These are phyloP conservation scores for Sugiyamaella chiloensis DNA, from an alignment of 805 yeast genomes.

Conservation along the genomic window DNA sequence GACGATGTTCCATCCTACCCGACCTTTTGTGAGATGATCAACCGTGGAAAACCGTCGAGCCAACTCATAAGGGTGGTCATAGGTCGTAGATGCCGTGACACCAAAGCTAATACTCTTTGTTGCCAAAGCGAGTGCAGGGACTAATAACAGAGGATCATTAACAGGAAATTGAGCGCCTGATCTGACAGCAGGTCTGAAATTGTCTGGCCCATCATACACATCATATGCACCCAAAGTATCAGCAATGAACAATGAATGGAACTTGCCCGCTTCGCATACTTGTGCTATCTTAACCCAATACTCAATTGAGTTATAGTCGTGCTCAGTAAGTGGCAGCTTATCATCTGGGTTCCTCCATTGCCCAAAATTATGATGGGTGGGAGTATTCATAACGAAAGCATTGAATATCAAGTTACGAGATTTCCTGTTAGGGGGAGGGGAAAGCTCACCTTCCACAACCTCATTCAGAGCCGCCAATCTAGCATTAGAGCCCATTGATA, in stretches of 20 bases:
- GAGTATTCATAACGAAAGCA: slow-evolving; percentile 38
- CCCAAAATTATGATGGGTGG: slow-evolving; percentile 30
- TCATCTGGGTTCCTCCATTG: slow-evolving; percentile 43
- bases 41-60: slow-evolving; percentile 45
- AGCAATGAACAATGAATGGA: slow-evolving; percentile 41
- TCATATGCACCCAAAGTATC: slow-evolving; percentile 43
- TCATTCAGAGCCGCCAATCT: slow-evolving; percentile 5
- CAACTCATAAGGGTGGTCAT: slow-evolving; percentile 43
- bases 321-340: slow-evolving; percentile 25
- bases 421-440: slow-evolving; percentile 2
- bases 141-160: slow-evolving; percentile 39
- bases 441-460: slow-evolving; percentile 1
- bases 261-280: slow-evolving; percentile 38
- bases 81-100: slow-evolving; percentile 42
- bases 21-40: slow-evolving; percentile 43
- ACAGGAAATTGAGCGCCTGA: slow-evolving; percentile 38
- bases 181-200: slow-evolving; percentile 36
- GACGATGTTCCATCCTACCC: slow-evolving; percentile 50
- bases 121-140: slow-evolving; percentile 44
- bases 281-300: slow-evolving; percentile 41
- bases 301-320: slow-evolving; percentile 25
- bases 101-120: slow-evolving; percentile 42
- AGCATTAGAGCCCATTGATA: background rate
- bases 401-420: slow-evolving; percentile 35
- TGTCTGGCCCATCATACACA: slow-evolving; percentile 41